A percentile compares a stretch with the other conserved stretches of the same genome.
Conservation (phyloP, 805 yeast species). For the Saccharomycopsis amapae region DNA sequence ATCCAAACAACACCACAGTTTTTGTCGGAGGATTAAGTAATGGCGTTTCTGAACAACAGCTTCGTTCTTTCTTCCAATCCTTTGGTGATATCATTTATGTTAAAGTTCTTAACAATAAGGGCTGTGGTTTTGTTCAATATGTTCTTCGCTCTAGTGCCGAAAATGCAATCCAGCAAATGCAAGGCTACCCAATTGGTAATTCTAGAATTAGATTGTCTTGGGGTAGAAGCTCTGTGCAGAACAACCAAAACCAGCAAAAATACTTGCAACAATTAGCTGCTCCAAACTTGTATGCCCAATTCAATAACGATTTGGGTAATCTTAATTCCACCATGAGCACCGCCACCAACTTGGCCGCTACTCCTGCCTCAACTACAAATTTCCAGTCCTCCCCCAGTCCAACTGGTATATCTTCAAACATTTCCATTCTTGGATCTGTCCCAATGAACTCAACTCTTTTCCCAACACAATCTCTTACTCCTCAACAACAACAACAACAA, state of each 20-base stretch:
- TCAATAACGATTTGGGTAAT: background rate
- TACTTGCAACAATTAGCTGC: constrained; percentile 19
- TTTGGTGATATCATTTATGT: constrained; percentile 75
- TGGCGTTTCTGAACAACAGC: constrained; percentile 51
- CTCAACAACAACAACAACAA: too few species aligned
- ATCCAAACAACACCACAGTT: constrained; percentile 75
- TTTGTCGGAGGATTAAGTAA: constrained; percentile 60
- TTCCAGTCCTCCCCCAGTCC: too few species aligned
- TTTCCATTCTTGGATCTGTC: too few species aligned
- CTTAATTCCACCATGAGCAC: background rate
- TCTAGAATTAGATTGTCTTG: constrained; percentile 78
- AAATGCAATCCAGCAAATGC: constrained; percentile 78
- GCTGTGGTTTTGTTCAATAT: constrained; percentile 86
- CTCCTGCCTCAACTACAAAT: too few species aligned
- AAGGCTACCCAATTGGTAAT: constrained; percentile 82
- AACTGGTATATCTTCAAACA: too few species aligned
- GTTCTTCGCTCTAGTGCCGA: constrained; percentile 77
- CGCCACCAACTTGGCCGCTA: background rate
- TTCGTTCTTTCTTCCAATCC: constrained; percentile 50
- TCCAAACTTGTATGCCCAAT: constrained; percentile 11
- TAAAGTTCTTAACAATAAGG: constrained; percentile 64
- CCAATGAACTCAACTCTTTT: too few species aligned
- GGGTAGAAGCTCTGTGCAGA: constrained; percentile 55
- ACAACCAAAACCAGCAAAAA: constrained; percentile 22
- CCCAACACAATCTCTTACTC: too few species aligned